Conservation (phyloP, 2,329 filamentous ascomycete species). For the Epichloe sibirici region DNA sequence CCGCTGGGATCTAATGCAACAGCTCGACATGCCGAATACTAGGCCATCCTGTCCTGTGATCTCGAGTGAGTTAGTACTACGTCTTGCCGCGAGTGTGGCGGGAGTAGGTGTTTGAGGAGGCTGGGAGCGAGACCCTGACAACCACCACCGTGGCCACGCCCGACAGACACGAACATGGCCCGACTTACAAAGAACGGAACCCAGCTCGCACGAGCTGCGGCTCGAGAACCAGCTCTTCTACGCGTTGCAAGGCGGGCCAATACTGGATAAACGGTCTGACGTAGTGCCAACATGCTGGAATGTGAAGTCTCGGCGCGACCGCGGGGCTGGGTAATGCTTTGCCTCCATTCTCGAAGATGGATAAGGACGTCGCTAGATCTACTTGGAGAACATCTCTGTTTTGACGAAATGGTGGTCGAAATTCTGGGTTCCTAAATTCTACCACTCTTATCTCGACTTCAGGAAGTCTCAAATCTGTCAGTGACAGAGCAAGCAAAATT, state of each 20-base stretch:
- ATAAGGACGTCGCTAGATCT: neutral
- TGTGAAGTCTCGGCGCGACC: conserved; percentile 11
- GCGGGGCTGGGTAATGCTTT: conserved; percentile 9
- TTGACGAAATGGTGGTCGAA: neutral
- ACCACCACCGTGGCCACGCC: neutral
- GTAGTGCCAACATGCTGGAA: conserved; percentile 13
- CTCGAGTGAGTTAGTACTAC: too few species aligned
- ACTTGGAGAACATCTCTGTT: neutral
- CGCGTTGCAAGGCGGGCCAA: neutral
- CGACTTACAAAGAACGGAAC: neutral
- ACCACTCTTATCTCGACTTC: neutral
- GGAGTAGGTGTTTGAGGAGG: neutral
- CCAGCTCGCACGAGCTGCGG: neutral
- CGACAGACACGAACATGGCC: neutral
- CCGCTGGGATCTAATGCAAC: neutral
- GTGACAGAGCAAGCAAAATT: neutral
- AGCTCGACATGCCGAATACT: neutral
- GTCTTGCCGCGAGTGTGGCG: neutral
- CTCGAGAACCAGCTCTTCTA: neutral
- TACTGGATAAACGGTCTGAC: neutral
- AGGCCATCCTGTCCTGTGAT: too few species aligned
- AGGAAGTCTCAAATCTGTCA: neutral
- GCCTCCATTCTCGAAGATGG: neutral
- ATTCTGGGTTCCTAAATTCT: neutral
- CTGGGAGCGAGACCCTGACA: neutral